phyloP scores from a whole-genome alignment of 1,284 basidiomycete genomes.

The Somion occarium region DNA sequence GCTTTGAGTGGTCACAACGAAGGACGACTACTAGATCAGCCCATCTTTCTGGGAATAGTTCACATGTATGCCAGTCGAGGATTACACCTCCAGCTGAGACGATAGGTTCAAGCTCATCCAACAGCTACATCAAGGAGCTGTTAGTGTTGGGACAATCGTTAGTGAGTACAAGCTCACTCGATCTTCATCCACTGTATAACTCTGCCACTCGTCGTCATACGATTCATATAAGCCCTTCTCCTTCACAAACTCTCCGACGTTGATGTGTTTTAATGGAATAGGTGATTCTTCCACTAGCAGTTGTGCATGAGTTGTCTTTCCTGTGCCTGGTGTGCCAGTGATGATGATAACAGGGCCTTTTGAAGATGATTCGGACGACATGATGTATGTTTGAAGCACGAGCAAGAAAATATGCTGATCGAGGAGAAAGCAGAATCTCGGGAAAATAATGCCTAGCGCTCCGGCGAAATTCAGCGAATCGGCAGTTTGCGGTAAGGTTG shows the following conservation, averaged over 20 bases:
- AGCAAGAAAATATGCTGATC: background rate
- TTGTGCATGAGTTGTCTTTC: conserved; percentile 89
- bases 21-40: conserved; percentile 95
- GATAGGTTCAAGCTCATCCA: conserved; percentile 84
- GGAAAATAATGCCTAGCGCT: background rate
- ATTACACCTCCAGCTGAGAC: conserved; percentile 74
- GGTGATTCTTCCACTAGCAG: conserved; percentile 68
- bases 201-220: conserved; percentile 93
- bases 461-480: background rate
- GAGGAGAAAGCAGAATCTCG: background rate
- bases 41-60: conserved; percentile 95
- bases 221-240: conserved; percentile 78
- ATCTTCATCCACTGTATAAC: conserved; percentile 94
- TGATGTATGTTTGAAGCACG: conserved; percentile 8
- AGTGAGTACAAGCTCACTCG: conserved; percentile 44
- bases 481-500: background rate
- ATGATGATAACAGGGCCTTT: conserved; percentile 83
- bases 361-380: conserved; percentile 18
- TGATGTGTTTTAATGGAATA: conserved; percentile 74
- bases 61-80: conserved; percentile 97
- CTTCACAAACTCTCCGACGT: conserved; percentile 89
- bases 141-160: conserved; percentile 9
- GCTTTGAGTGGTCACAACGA: conserved; percentile 79
- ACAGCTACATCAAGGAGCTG: conserved; percentile 46
- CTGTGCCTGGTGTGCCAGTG: conserved; percentile 86